Evolutionary conservation across 2,329 filamentous ascomycete genomes (phyloP).

Genomic region (Fusarium domesticum): DNA sequence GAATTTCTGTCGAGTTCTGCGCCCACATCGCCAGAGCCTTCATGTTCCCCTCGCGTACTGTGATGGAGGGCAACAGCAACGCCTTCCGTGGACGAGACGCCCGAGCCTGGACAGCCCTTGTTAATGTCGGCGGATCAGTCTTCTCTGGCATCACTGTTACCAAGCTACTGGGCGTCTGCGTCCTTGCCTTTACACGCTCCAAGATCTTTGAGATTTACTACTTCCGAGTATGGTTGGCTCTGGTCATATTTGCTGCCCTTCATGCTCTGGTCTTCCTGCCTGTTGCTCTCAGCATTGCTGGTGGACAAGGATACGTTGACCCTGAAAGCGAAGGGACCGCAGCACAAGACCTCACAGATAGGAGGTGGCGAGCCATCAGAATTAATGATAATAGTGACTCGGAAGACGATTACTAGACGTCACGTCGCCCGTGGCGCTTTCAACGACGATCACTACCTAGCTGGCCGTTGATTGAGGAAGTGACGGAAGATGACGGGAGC

Average conservation of each 20-base stretch:
- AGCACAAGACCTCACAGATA: constrained; percentile 80
- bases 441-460: neutral
- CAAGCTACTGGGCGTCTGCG: constrained; percentile 86
- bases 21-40: constrained; percentile 95
- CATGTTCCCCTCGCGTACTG: constrained; percentile 80
- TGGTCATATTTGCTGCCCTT: constrained; percentile 83
- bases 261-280: constrained; percentile 92
- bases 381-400: constrained; percentile 74
- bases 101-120: constrained; percentile 85
- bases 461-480: neutral
- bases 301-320: constrained; percentile 85
- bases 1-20: constrained; percentile 95
- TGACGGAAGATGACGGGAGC: neutral
- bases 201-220: constrained; percentile 99
- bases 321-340: constrained; percentile 83
- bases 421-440: constrained; percentile 4
- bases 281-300: constrained; percentile 79
- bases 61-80: constrained; percentile 74
- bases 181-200: constrained; percentile 89
- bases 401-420: constrained; percentile 57
- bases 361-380: constrained; percentile 73
- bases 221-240: constrained; percentile 91
- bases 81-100: constrained; percentile 80
- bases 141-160: constrained; percentile 96
- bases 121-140: constrained; percentile 91